Evolutionary conservation across 305 asterid genomes (phyloP), one percentile per base, ranked within the genome.

Genomic region (Euphrasia arctica): DNA sequence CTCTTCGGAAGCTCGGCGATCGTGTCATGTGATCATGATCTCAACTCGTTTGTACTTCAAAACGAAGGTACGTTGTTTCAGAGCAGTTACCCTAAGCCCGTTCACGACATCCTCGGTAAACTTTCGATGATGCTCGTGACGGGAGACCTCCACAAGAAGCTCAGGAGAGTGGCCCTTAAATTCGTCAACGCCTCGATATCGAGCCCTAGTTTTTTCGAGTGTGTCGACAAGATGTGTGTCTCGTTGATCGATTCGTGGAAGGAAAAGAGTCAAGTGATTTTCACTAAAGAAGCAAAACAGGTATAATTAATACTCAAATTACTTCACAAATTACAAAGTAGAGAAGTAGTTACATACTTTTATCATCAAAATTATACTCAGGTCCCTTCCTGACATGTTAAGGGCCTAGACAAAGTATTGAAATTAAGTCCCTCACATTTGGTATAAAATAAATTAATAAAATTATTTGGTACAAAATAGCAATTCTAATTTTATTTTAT

Each of bases 21-120:
- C 29, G 91, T 90, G 3, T 90, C 97, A 0, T 90, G 95, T 31
- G 95, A 85, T 50, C 59, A 77, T 3, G 95, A 83, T 42, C 72
- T 90, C 29, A 87, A 52, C 62, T 50, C n/a, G 45, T 87, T 85
- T 68, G 59, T 90, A 13, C 87, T 90, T 8, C 95, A 82, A 5
- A 90, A 90, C 59, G 97, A 90, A 56, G 95, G 58, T 39, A 81
- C 31, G 63, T 8, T 82, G 3, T 90, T 90, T 62, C 71, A 54
- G 7, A 84, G 80, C 63, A 80, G 83, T 47, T 90, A 90, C 7
- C 97, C 97, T 0, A 87, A 81, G 22, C 73, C 91, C 0, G 74
- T 90, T 1, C 79, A 47, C 4, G 88, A 83, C 45, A 79, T 90
- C 27, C 89, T 87, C 2, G 95, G 95, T 0, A 68, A 72, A 1